These are phyloP conservation scores for Triticum turgidum DNA, from an alignment of 176 grass and related monocot species.

Conservation along the genomic window DNA sequence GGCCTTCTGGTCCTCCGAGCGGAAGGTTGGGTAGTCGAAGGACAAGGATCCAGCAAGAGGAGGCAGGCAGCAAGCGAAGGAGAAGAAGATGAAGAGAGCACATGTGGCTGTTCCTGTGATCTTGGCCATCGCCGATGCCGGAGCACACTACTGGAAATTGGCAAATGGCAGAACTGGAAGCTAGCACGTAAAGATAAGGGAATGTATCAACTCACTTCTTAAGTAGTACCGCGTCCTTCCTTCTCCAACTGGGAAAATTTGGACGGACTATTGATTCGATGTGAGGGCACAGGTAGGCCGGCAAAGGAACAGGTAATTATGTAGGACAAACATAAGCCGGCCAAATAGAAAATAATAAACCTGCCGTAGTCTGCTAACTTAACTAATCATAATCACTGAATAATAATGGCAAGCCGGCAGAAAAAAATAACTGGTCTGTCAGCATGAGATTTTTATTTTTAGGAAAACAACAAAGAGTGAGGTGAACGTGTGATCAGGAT, in stretches of 20 bases:
- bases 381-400: neutral
- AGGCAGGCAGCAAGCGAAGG: neutral
- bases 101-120: neutral
- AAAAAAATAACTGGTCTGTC: neutral
- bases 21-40: slow-evolving; percentile 20
- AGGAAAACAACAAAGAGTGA: neutral
- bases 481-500: neutral
- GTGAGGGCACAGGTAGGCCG: slow-evolving; percentile 7
- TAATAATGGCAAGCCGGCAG: neutral
- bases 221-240: neutral
- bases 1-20: neutral
- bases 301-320: neutral
- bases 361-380: neutral
- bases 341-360: slow-evolving; percentile 8
- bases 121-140: neutral
- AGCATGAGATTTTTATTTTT: neutral
- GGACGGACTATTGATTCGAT: neutral
- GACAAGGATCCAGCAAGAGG: neutral
- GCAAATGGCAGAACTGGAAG: neutral
- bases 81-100: neutral
- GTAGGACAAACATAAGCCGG: neutral
- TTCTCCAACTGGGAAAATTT: neutral
- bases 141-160: neutral
- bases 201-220: neutral
- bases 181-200: neutral